phyloP scores from a whole-genome alignment of 192 early-diverging fungal species.

The Linnemannia hyalina region DNA sequence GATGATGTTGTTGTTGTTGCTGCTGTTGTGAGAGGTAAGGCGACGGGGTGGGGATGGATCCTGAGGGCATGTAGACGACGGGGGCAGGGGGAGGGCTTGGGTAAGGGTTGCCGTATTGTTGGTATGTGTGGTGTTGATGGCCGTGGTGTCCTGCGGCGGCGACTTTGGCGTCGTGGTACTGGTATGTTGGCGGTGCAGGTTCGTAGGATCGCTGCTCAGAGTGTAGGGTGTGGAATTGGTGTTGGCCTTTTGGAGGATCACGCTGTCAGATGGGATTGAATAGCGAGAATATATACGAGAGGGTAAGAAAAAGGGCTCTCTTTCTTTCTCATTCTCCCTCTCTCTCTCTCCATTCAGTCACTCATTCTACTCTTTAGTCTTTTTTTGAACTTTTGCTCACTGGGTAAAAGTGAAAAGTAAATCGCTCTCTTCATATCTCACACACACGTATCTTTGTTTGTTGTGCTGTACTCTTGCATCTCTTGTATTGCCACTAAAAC shows the following conservation, averaged over 20 bases:
- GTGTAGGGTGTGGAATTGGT: background rate
- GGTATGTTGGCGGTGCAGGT: conserved; percentile 15
- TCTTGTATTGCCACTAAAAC: no score
- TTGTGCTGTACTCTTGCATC: no score
- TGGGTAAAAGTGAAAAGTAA: no score
- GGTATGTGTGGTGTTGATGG: background rate
- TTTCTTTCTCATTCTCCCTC: background rate
- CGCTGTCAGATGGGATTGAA: conserved; percentile 5
- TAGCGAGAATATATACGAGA: background rate
- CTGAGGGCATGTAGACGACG: background rate
- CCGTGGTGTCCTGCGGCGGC: background rate
- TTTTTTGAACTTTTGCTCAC: background rate
- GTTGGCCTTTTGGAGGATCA: conserved; percentile 13
- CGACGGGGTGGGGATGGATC: conserved; percentile 1
- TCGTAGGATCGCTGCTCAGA: conserved; percentile 13
- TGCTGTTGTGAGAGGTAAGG: background rate
- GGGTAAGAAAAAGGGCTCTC: background rate
- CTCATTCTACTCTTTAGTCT: background rate
- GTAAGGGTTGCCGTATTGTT: conserved; percentile 19
- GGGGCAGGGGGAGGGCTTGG: conserved; percentile 21
- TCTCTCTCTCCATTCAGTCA: background rate
- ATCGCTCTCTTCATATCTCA: background rate
- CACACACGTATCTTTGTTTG: background rate
- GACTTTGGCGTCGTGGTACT: conserved; percentile 16
- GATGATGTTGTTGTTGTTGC: conserved; percentile 8